Percentiles rank a stretch among this genome's conserved stretches.
These are phyloP conservation scores for Wickerhamomyces silvicola DNA, from an alignment of 805 yeast species.

Conservation along the genomic window DNA sequence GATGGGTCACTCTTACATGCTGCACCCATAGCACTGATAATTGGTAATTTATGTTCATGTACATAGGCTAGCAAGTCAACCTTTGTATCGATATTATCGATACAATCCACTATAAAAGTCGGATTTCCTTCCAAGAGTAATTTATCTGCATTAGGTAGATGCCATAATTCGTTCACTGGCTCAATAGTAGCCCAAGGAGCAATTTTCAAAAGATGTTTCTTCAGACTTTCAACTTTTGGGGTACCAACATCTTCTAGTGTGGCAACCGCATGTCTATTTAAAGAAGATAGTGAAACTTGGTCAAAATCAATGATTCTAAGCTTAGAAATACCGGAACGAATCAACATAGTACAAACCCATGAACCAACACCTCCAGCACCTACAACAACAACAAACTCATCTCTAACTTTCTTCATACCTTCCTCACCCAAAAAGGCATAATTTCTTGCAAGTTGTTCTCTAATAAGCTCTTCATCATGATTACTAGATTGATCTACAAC, in stretches of 20 bases:
- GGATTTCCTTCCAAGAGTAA: constrained; percentile 54
- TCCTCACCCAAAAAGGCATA: constrained; percentile 86
- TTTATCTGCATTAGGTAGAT: constrained; percentile 53
- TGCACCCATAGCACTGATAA: constrained; percentile 93
- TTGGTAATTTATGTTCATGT: constrained; percentile 50
- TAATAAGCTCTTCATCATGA: constrained; percentile 64
- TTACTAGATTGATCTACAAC: too few relatives aligned
- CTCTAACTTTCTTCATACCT: constrained; percentile 69
- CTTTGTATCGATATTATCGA: constrained; percentile 95
- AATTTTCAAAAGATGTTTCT: constrained; percentile 55
- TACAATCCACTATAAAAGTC: constrained; percentile 85
- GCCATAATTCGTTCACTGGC: constrained; percentile 74
- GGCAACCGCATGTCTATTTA: constrained; percentile 94
- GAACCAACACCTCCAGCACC: constrained; percentile 99
- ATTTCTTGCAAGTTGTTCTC: constrained; percentile 91
- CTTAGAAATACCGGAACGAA: constrained; percentile 81
- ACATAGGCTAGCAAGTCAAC: constrained; percentile 81
- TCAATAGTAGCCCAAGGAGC: constrained; percentile 95
- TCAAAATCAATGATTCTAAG: constrained; percentile 87
- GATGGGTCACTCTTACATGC: constrained; percentile 96
- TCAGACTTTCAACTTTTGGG: constrained; percentile 78
- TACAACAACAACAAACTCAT: constrained; percentile 66
- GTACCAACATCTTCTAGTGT: constrained; percentile 87
- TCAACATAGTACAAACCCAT: constrained; percentile 87
- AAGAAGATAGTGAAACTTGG: constrained; percentile 86